These are phyloP conservation scores for Microdochium paspali DNA, from an alignment of 2,329 filamentous ascomycete species.

Conservation along the genomic window DNA sequence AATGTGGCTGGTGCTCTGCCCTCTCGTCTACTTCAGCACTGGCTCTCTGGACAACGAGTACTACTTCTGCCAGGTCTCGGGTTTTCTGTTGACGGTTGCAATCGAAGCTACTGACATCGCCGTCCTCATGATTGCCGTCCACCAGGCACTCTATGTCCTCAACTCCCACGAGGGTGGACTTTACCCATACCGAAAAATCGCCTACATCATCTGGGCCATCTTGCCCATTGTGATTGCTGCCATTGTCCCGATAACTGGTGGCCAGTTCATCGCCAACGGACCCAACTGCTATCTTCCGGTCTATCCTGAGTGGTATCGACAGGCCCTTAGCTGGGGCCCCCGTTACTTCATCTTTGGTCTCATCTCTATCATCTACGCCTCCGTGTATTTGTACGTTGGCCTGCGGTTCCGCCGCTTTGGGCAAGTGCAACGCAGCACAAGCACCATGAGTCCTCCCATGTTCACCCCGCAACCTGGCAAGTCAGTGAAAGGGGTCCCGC, in stretches of 20 bases:
- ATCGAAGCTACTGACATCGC: conserved; percentile 64
- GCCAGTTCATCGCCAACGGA: conserved; percentile 16
- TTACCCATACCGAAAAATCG: conserved; percentile 53
- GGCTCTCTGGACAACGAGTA: conserved; percentile 41
- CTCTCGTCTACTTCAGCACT: conserved; percentile 44
- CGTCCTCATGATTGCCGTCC: conserved; percentile 63
- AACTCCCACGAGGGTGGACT: conserved; percentile 53
- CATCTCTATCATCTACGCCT: conserved; percentile 56
- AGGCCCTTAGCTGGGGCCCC: conserved; percentile 63
- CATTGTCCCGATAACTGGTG: conserved; percentile 18
- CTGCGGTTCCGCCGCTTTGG: conserved; percentile 30
- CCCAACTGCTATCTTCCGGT: conserved; percentile 57
- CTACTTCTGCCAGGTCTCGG: conserved; percentile 56
- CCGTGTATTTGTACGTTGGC: conserved; percentile 61
- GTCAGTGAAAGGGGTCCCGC: neutral
- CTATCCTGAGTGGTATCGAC: conserved; percentile 58
- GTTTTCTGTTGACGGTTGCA: conserved; percentile 58
- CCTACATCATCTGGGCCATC: conserved; percentile 47
- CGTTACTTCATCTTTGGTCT: conserved; percentile 58
- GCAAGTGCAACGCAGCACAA: conserved; percentile 15
- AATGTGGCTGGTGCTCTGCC: conserved; percentile 57
- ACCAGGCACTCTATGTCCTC: conserved; percentile 65
- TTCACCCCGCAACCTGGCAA: conserved; percentile 4
- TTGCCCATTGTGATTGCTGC: conserved; percentile 49
- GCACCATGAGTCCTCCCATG: conserved; percentile 7